Conservation (phyloP, 805 yeast genomes). For the Jamesozyma lodderae region DNA sequence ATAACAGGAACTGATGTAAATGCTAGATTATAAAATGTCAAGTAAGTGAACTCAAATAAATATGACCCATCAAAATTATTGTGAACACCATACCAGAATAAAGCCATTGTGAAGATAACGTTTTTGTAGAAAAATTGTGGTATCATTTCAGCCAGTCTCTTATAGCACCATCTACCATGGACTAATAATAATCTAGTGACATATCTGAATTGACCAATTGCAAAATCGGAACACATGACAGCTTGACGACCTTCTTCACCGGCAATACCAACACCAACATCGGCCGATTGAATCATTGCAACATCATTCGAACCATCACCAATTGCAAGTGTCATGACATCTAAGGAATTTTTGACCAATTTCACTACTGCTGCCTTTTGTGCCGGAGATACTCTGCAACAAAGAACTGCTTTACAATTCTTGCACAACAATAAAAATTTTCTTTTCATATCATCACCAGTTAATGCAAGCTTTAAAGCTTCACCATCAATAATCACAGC, state of each 20-base stretch:
- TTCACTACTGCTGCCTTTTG: slow-evolving; percentile 78
- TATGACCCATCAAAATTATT: slow-evolving; percentile 73
- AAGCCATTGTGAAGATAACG: slow-evolving; percentile 62
- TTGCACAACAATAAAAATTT: slow-evolving; percentile 66
- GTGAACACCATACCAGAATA: slow-evolving; percentile 75
- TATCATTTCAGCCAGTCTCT: slow-evolving; percentile 73
- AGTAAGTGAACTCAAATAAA: slow-evolving; percentile 66
- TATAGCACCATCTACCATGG: slow-evolving; percentile 84
- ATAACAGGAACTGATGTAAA: slow-evolving; percentile 77
- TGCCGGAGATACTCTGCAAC: slow-evolving; percentile 84
- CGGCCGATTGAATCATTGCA: slow-evolving; percentile 84
- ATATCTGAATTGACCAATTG: slow-evolving; percentile 76
- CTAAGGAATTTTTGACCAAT: slow-evolving; percentile 61
- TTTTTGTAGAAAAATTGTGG: slow-evolving; percentile 76
- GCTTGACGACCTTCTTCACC: slow-evolving; percentile 92
- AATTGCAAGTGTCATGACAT: slow-evolving; percentile 79
- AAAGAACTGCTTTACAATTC: slow-evolving; percentile 71
- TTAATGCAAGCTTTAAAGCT: slow-evolving; percentile 51
- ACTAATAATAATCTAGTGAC: slow-evolving; percentile 56
- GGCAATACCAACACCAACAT: slow-evolving; percentile 83
- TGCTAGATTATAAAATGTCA: slow-evolving; percentile 76
- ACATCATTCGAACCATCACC: slow-evolving; percentile 90
- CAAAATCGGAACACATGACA: slow-evolving; percentile 82
- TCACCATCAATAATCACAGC: slow-evolving; percentile 78
- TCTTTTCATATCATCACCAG: slow-evolving; percentile 36